Percentiles rank a stretch among this genome's conserved stretches.
phyloP scores from a whole-genome alignment of 805 yeast species.

The Peterozyma toletana region DNA sequence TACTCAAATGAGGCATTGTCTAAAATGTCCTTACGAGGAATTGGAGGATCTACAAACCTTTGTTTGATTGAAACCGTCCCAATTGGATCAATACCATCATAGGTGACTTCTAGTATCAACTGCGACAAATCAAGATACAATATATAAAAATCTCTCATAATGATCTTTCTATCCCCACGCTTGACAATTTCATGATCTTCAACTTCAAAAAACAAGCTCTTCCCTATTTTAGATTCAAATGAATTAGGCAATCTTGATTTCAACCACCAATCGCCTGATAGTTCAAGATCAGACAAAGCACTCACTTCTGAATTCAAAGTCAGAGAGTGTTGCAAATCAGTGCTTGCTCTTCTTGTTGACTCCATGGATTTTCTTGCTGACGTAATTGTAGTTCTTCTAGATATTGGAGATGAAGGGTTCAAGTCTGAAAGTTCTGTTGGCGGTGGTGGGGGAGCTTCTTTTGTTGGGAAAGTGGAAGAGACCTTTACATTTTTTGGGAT shows the following conservation, averaged over 20 bases:
- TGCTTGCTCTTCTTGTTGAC: not conserved
- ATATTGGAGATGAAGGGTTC: conserved; percentile 9
- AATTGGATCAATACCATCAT: conserved; percentile 46
- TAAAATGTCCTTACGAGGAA: conserved; percentile 36
- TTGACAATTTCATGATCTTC: conserved; percentile 51
- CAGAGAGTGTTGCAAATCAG: not conserved
- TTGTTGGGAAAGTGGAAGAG: conserved; percentile 12
- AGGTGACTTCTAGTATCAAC: conserved; percentile 50
- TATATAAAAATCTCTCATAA: conserved; percentile 61
- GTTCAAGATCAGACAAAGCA: not conserved
- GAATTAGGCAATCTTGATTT: conserved; percentile 49
- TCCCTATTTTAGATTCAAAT: conserved; percentile 31
- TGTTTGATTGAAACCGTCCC: conserved; percentile 34
- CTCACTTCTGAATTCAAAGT: not conserved
- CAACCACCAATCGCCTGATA: conserved; percentile 60
- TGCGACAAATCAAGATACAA: conserved; percentile 70
- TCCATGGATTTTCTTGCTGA: not conserved
- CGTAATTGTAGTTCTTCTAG: not conserved
- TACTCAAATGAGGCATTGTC: conserved; percentile 38
- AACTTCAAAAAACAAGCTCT: conserved; percentile 54
- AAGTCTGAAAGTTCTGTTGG: conserved; percentile 10
- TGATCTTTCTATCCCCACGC: conserved; percentile 44
- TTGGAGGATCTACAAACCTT: conserved; percentile 29
- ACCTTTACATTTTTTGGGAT: conserved; percentile 4
- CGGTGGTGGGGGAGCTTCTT: conserved; percentile 11